These are phyloP conservation scores for Podospora tetraspora DNA, from an alignment of 495 filamentous ascomycete species.

Conservation along the genomic window DNA sequence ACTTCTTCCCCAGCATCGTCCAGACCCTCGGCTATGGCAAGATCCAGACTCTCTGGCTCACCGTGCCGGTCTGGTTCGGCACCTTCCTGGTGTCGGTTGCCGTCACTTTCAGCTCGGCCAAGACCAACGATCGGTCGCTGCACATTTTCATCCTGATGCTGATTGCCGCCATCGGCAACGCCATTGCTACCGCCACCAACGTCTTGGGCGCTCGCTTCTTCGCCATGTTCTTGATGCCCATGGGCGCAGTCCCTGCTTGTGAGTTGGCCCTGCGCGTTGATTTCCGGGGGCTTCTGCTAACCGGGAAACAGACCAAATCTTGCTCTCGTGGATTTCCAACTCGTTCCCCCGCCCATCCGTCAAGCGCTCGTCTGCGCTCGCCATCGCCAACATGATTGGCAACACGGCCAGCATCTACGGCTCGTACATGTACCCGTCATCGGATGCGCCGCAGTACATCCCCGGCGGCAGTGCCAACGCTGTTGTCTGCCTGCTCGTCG, in stretches of 20 bases:
- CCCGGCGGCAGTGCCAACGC: conserved; percentile 41
- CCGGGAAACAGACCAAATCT: conserved; percentile 33
- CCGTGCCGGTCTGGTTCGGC: conserved; percentile 45
- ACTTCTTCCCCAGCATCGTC: conserved; percentile 54
- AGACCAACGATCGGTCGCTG: conserved; percentile 39
- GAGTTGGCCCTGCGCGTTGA: background rate
- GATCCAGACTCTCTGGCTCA: conserved; percentile 49
- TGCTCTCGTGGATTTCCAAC: conserved; percentile 49
- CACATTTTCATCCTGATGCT: conserved; percentile 42
- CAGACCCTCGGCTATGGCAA: conserved; percentile 47
- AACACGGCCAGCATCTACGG: conserved; percentile 53
- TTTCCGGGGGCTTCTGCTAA: background rate
- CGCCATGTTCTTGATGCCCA: conserved; percentile 47
- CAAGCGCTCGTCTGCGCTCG: conserved; percentile 48
- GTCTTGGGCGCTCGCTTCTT: conserved; percentile 46
- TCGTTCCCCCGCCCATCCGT: conserved; percentile 50
- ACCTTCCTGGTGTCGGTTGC: conserved; percentile 33
- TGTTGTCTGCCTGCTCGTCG: conserved; percentile 41
- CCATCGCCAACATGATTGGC: conserved; percentile 52
- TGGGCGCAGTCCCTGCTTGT: conserved; percentile 45
- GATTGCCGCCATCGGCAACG: conserved; percentile 46
- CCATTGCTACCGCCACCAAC: conserved; percentile 42
- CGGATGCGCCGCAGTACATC: conserved; percentile 47
- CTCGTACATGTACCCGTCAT: conserved; percentile 51
- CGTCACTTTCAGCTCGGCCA: conserved; percentile 36